Evolutionary conservation across 2,329 filamentous ascomycete species (phyloP), one percentile per base, ranked within the genome.

Genomic region (Fusarium cicatricum): DNA sequence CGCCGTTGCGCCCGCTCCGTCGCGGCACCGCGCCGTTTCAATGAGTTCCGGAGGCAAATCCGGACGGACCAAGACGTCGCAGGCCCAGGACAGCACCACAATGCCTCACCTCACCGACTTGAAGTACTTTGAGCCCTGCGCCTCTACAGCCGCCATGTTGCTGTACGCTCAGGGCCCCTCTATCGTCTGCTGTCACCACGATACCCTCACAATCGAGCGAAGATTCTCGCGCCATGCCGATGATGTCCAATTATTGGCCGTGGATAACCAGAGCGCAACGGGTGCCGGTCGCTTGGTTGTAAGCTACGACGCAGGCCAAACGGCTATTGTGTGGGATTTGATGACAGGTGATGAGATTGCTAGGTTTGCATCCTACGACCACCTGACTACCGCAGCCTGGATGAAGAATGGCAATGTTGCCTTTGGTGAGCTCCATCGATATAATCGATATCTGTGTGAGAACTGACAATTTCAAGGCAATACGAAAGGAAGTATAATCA

Each of bases 391-490:
- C 26, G 94, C 93, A 32, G 83, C 90, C 11, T 99, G 95, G 92
- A 97, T 99, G 93, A 85, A 89, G 38, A 97, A 97, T 77, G 95
- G 95, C 49, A 96, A 97, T 77, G 89, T 99, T 64, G 94, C 92
- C 32, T 98, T 98, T 80, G 95, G 94, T 97, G 82, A 75, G 87
- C 70, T 49, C 11, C 32, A 19, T 10, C 21, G 46, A 48, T 21
- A 21, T 19, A 16, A 21, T 28, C n/a, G 23, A 38, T 26, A 28
- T 28, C 31, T 64, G 68, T 17, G 5, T 21, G 12, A 29, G 32
- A 65, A 66, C 67, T 68, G 43, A 41, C 34, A 5, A 52, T 48
- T 34, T 40, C 11, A 54, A 98, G 94, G 95, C 52, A 97, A 97
- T 72, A 84, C 88, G 8, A 91, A 97, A 74, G 95, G 95, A 66